Percentiles rank a stretch among this genome's conserved stretches.
phyloP scores from a whole-genome alignment of 2,329 filamentous ascomycete species.

The Geosmithia flava region DNA sequence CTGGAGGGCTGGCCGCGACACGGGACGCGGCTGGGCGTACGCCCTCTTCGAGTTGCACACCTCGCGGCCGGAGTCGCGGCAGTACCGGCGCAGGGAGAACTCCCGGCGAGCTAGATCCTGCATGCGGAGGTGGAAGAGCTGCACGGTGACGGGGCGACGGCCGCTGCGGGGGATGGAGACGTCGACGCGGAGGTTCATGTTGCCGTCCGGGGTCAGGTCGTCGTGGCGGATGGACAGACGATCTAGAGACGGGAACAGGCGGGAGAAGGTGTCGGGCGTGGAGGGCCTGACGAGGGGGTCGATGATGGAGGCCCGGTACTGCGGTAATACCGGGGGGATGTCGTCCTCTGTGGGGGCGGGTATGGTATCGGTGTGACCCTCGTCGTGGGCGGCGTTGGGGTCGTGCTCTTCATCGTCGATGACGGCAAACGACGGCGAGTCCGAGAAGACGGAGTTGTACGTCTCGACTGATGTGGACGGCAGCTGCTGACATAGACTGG shows the following conservation, averaged over 20 bases:
- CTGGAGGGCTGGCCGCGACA: constrained; percentile 24
- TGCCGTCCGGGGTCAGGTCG: constrained; percentile 79
- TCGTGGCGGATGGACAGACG: constrained; percentile 79
- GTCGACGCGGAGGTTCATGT: constrained; percentile 91
- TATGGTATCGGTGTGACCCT: constrained; percentile 11
- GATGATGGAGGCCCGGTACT: constrained; percentile 45
- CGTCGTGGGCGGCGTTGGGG: constrained; percentile 10
- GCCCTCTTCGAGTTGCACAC: constrained; percentile 76
- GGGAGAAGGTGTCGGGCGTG: constrained; percentile 69
- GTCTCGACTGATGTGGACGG: constrained; percentile 52
- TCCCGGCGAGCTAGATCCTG: constrained; percentile 76
- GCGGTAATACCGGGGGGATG: constrained; percentile 39
- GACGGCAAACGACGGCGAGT: constrained; percentile 2
- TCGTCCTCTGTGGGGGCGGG: constrained; percentile 13
- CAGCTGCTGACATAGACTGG: neutral
- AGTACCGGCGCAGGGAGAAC: constrained; percentile 85
- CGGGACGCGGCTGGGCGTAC: constrained; percentile 17
- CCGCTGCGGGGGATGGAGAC: constrained; percentile 48
- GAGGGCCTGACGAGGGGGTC: constrained; percentile 60
- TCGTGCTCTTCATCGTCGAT: constrained; percentile 11
- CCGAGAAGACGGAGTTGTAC: constrained; percentile 58
- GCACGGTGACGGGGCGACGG: constrained; percentile 53
- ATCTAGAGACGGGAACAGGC: constrained; percentile 76
- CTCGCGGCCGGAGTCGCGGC: constrained; percentile 83
- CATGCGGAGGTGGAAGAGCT: constrained; percentile 91